phyloP scores from a whole-genome alignment of 352 stramenopile genomes.

The Globisporangium takayamanum region DNA sequence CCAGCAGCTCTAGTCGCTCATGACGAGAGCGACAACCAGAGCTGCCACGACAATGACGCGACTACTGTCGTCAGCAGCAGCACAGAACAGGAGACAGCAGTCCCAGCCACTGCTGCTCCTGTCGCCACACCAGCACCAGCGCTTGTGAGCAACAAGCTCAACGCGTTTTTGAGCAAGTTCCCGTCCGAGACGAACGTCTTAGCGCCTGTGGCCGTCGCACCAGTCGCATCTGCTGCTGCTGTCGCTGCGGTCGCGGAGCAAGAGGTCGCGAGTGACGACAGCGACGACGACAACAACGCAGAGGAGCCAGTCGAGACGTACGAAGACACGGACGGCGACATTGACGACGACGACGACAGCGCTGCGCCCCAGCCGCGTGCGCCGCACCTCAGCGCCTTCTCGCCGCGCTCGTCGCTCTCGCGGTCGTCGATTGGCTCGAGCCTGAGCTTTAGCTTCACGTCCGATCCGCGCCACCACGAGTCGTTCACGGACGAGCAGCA shows the following conservation, averaged over 20 bases:
- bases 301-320: slow-evolving; percentile 9
- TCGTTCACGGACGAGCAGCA: slow-evolving; percentile 11
- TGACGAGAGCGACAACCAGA: slow-evolving; percentile 6
- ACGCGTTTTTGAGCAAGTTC: slow-evolving; percentile 65
- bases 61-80: background rate
- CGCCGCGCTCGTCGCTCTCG: slow-evolving; percentile 8
- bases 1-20: too few species aligned
- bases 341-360: slow-evolving; percentile 1
- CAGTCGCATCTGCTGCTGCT: slow-evolving; percentile 7
- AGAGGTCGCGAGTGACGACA: slow-evolving; percentile 1
- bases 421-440: slow-evolving; percentile 11
- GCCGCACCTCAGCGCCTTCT: slow-evolving; percentile 2
- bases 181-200: slow-evolving; percentile 22
- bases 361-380: background rate
- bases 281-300: slow-evolving; percentile 3
- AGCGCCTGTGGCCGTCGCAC: slow-evolving; percentile 9
- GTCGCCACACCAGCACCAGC: background rate
- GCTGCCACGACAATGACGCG: background rate
- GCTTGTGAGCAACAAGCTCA: slow-evolving; percentile 28
- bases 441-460: slow-evolving; percentile 19
- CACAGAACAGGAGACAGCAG: background rate
- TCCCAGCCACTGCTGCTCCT: background rate
- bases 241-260: background rate
- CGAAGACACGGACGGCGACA: slow-evolving; percentile 5
- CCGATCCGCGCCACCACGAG: slow-evolving; percentile 13